These are phyloP conservation scores for Fragaria nilgerrensis DNA, from an alignment of 306 rosid species.

Conservation along the genomic window DNA sequence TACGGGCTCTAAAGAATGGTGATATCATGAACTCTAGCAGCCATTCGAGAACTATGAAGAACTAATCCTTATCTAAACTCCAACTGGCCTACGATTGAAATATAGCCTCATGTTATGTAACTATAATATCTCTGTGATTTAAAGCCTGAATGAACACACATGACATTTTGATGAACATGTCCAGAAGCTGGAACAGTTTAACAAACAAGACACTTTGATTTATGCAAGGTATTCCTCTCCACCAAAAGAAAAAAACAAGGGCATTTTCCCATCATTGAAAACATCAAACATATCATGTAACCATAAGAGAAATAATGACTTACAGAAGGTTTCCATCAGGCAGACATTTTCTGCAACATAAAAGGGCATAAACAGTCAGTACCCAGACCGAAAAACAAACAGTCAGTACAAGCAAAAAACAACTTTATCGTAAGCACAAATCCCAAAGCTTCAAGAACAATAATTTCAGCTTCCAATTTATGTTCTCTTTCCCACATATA, in stretches of 20 bases:
- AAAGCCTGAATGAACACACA: not conserved
- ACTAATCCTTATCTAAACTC: not conserved
- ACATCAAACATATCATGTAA: not conserved
- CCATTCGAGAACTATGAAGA: not conserved
- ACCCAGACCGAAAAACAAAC: not conserved
- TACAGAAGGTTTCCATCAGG: conserved; percentile 18
- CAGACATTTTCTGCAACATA: conserved; percentile 40
- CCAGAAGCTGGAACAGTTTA: not conserved
- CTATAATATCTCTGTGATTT: not conserved
- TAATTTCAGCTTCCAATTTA: not conserved
- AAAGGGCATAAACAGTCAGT: not conserved
- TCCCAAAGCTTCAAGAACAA: not conserved
- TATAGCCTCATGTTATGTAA: not conserved
- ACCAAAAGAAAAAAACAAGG: not conserved
- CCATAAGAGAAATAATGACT: conserved; percentile 33
- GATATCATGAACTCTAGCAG: not conserved
- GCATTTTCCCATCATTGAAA: not conserved
- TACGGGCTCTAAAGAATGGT: not conserved
- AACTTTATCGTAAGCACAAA: not conserved
- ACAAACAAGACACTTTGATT: not conserved
- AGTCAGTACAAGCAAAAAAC: conserved; percentile 28
- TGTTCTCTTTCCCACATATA: conserved; percentile 1
- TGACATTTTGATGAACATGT: not conserved
- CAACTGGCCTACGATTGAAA: not conserved
- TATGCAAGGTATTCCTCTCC: not conserved